These are phyloP conservation scores for Eucalyptus erythrocorys DNA, from an alignment of 345 rosid genomes.

Conservation along the genomic window DNA sequence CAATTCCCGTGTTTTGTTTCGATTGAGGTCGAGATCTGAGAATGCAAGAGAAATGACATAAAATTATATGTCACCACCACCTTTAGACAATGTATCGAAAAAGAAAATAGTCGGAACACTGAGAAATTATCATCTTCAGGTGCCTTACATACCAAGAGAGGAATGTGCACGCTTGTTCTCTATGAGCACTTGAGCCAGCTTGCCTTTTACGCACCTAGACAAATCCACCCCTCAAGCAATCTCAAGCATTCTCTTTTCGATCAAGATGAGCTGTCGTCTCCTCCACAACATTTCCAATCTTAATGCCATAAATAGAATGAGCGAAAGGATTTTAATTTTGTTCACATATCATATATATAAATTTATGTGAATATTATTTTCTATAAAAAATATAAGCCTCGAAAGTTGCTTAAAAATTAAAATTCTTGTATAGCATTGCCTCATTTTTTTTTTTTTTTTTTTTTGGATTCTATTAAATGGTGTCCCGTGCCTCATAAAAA, in stretches of 20 bases:
- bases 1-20: background rate
- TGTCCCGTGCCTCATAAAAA: background rate
- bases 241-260: background rate
- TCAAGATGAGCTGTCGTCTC: background rate
- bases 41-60: background rate
- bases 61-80: background rate
- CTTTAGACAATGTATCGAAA: background rate
- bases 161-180: background rate
- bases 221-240: background rate
- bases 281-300: background rate
- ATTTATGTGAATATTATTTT: background rate
- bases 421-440: too few species aligned
- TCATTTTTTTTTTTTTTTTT: too few species aligned
- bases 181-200: background rate
- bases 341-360: background rate
- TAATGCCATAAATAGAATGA: background rate
- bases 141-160: background rate
- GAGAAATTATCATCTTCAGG: background rate
- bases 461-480: too few species aligned
- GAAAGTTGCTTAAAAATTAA: background rate
- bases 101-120: background rate
- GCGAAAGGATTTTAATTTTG: background rate
- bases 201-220: background rate
- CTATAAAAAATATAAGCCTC: background rate
- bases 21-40: background rate